Percentiles rank a stretch among this genome's conserved stretches.
These are phyloP conservation scores for Euphorbia pulcherrima DNA, from an alignment of 345 rosid species.

Conservation along the genomic window DNA sequence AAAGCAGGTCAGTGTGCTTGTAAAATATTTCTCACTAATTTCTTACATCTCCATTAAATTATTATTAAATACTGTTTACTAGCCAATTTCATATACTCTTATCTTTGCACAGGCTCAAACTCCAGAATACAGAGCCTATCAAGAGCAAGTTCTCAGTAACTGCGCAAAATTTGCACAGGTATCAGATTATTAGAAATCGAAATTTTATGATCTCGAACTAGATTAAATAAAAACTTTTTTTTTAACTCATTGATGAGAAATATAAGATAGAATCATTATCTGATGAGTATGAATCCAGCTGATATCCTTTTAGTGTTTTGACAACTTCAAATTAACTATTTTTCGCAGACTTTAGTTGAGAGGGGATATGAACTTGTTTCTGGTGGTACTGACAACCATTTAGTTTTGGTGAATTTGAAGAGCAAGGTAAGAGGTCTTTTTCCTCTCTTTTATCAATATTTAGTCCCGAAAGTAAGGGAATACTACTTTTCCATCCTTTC, in stretches of 20 bases:
- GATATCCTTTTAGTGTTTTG: constrained; percentile 6
- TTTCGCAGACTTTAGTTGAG: constrained; percentile 56
- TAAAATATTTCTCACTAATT: constrained; percentile 4
- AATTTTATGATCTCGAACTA: constrained; percentile 5
- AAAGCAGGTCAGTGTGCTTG: constrained; percentile 56
- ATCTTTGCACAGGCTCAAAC: constrained; percentile 62
- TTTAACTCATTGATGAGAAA: not conserved
- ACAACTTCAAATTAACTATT: constrained; percentile 12
- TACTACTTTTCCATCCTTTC: not conserved
- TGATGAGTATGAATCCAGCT: not conserved
- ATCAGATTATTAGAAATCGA: constrained; percentile 15
- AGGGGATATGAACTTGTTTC: constrained; percentile 88
- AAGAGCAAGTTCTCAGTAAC: constrained; percentile 93
- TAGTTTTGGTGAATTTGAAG: constrained; percentile 94
- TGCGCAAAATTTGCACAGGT: constrained; percentile 85
- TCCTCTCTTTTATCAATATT: constrained; percentile 8
- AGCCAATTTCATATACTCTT: not conserved
- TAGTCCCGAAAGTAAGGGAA: not conserved
- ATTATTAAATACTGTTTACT: not conserved
- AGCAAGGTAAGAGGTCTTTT: constrained; percentile 51
- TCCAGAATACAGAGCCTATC: constrained; percentile 92
- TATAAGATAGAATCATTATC: not conserved
- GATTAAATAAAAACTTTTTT: not conserved
- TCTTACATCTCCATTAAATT: not conserved
- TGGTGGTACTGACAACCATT: constrained; percentile 98